phyloP scores from a whole-genome alignment of 495 filamentous ascomycete species.

The Neurospora sp. region DNA sequence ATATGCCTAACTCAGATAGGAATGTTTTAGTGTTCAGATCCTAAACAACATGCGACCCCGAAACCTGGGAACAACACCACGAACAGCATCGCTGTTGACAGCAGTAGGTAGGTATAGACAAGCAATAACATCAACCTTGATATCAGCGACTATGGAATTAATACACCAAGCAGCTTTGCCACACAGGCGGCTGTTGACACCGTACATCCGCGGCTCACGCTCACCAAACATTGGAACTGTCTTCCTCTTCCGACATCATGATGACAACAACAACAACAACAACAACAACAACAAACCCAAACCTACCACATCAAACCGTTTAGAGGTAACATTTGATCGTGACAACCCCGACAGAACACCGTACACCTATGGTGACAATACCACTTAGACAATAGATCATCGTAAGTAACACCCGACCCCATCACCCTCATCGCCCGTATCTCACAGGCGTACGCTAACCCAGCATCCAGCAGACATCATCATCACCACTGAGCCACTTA shows the following conservation, averaged over 20 bases:
- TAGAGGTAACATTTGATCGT: background rate
- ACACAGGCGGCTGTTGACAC: background rate
- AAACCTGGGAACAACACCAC: background rate
- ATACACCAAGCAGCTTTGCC: background rate
- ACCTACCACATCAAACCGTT: background rate
- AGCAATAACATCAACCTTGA: background rate
- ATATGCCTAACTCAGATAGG: no score
- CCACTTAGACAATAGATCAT: accelerated
- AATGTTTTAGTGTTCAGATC: background rate
- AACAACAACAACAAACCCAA: background rate
- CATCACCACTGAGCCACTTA: no score
- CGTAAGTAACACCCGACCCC: background rate
- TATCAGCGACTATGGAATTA: background rate
- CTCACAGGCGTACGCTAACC: background rate
- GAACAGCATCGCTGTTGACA: background rate
- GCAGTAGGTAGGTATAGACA: no score
- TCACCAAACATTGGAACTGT: background rate
- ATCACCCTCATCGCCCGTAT: background rate
- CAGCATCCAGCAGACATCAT: accelerated
- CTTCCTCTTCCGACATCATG: background rate
- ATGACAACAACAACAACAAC: no score
- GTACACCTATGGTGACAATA: background rate
- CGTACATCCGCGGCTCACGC: accelerated
- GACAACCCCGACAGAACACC: accelerated
- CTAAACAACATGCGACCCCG: background rate